Base-by-base conservation (phyloP, 2,329 filamentous ascomycete species). In the Fusarium sp. region DNA sequence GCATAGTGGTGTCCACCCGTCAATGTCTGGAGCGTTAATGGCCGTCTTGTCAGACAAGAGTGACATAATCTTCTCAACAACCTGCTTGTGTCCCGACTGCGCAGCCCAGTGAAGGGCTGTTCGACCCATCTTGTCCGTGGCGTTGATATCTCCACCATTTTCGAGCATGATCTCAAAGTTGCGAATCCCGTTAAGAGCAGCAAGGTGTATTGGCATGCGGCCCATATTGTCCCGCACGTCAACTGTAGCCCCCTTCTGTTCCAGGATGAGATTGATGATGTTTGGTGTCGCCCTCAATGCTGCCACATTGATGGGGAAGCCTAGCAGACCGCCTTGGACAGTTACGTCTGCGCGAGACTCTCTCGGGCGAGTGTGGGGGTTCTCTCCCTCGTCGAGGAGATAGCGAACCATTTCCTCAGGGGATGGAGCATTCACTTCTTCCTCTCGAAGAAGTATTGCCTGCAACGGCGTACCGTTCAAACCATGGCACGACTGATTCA, bases 1-100 rank as follows among this genome's bases (percentile, higher is more conserved):
- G 22, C 67, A 70, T 27, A 70, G 55, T 0, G 65, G 65, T 16
- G 67, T 69, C 65, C 67, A 70, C 1, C 65, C 60, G 20, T 69
- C 67, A 27, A 70, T 61, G 20, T 70, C 67, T 2, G 46, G 46
- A 5, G 14, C 6, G 35, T 70, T 33, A 1, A 69, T 9, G 12
- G 33, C 38, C 2, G 40, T 1, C 14, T 57, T 56, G 27, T 49
- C 58, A 0, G 36, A 40, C 6, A 64, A 22, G 2, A 68, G 24
- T 1, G 62, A 61, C 4, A 66, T 40, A 2, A 61, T 61, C 36
- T 68, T 66, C 4, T 55, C 31, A 0, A 66, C 36, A 24, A 61
- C 44, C 22, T 61, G 29, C 2, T n/a, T 6, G 11, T 3, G 31
- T 2, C 66, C 66, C 4, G 49, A 12, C 8, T 56, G 63, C 0